phyloP scores from a whole-genome alignment of 2,329 filamentous ascomycete genomes.

The Hypoxylon sp. region DNA sequence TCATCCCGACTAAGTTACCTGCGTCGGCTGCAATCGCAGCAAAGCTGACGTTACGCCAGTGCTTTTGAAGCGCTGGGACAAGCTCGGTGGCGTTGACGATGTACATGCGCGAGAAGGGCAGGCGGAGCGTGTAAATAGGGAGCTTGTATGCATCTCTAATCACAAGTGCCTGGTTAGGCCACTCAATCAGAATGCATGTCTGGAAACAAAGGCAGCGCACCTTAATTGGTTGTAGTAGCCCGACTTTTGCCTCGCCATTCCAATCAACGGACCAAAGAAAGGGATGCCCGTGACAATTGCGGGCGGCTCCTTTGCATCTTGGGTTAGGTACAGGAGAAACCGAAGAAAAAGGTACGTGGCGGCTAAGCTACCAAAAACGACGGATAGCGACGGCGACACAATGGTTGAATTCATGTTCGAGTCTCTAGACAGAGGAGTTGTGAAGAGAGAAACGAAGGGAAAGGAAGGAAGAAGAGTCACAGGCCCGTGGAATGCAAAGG shows the following conservation, averaged over 20 bases:
- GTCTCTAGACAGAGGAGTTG: too few relatives aligned
- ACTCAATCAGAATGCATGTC: background rate
- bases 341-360: background rate
- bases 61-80: background rate
- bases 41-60: background rate
- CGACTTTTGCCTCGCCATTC: slow-evolving; percentile 45
- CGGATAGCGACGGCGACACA: too few relatives aligned
- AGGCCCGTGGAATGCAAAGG: too few relatives aligned
- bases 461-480: too few relatives aligned
- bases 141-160: background rate
- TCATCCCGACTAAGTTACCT: background rate
- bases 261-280: slow-evolving; percentile 33
- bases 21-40: background rate
- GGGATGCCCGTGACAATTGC: background rate
- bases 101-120: background rate
- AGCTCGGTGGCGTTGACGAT: background rate
- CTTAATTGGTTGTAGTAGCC: slow-evolving; percentile 38
- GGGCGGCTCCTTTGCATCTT: background rate
- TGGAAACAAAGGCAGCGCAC: slow-evolving; percentile 26
- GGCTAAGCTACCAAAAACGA: too few relatives aligned
- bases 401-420: too few relatives aligned
- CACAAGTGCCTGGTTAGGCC: slow-evolving; percentile 15
- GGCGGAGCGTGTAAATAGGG: too few relatives aligned
- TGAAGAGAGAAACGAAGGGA: too few relatives aligned
- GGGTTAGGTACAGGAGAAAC: background rate